Percentiles rank a stretch among this genome's conserved stretches.
Conservation (phyloP, 148 eudicot species). For the Linanthus parryae region DNA sequence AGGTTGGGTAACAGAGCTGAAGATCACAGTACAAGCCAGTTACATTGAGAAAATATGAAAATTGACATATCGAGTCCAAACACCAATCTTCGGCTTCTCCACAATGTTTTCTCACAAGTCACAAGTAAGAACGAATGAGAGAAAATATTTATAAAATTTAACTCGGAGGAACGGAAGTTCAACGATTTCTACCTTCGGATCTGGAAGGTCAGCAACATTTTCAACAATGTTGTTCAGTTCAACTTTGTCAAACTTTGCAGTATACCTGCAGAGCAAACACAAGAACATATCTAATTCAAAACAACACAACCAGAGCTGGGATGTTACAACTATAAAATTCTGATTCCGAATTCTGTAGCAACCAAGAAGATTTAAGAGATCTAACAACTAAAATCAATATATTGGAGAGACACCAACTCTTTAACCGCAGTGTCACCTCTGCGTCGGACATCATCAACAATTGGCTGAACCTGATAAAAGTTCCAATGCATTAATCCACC, state of each 20-base stretch:
- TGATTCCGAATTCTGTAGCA: neutral
- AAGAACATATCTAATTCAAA: neutral
- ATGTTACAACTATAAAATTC: neutral
- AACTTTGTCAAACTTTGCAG: constrained; percentile 67
- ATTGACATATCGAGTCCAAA: no score
- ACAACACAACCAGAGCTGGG: neutral
- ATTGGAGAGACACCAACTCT: constrained; percentile 45
- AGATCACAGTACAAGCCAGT: no score
- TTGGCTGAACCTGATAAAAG: constrained; percentile 67
- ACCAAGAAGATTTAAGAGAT: neutral
- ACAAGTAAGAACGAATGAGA: no score
- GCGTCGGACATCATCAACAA: constrained; percentile 66
- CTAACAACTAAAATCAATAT: neutral
- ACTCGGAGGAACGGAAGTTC: no score
- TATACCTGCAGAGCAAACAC: constrained; percentile 39
- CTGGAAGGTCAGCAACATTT: constrained; percentile 60
- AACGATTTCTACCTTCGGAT: constrained; percentile 78
- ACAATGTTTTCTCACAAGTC: no score
- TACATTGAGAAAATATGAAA: no score
- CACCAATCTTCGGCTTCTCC: no score
- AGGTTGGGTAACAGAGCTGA: no score
- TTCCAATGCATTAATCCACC: neutral
- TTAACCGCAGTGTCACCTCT: constrained; percentile 88
- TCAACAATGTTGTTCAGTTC: constrained; percentile 48
- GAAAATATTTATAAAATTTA: no score